Evolutionary conservation across 768 basidiomycete genomes (phyloP).

Genomic region (Suillus brevipes): DNA sequence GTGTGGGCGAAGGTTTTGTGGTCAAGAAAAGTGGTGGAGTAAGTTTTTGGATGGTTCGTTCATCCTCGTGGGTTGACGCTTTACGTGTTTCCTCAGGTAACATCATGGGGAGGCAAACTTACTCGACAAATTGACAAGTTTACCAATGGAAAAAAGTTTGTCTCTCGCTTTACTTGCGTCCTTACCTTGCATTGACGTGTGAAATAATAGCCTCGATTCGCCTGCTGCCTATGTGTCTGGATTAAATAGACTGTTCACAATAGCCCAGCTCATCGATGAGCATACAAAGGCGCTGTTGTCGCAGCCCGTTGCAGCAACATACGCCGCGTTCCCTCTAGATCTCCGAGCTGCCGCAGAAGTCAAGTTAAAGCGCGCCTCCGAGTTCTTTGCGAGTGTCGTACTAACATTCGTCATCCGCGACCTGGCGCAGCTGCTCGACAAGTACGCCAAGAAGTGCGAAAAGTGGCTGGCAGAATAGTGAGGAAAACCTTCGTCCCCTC

Average conservation of each 20-base stretch:
- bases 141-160: constrained; percentile 88
- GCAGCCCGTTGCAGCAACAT: constrained; percentile 68
- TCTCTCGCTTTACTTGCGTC: constrained; percentile 14
- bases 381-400: constrained; percentile 89
- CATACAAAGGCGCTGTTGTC: constrained; percentile 74
- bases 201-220: constrained; percentile 76
- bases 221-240: constrained; percentile 81
- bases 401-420: constrained; percentile 89
- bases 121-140: constrained; percentile 79
- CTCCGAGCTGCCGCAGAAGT: constrained; percentile 64
- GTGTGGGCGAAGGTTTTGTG: constrained; percentile 85
- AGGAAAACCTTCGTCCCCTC: constrained; percentile 21
- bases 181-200: constrained; percentile 15
- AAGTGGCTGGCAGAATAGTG: constrained; percentile 82
- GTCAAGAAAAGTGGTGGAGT: constrained; percentile 73
- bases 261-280: constrained; percentile 82
- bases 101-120: constrained; percentile 71
- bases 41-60: constrained; percentile 18
- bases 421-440: constrained; percentile 83
- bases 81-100: constrained; percentile 36
- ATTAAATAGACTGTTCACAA: constrained; percentile 68
- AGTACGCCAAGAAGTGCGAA: constrained; percentile 92
- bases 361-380: constrained; percentile 79
- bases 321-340: constrained; percentile 67
- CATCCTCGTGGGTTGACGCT: constrained; percentile 12